These are phyloP conservation scores for Mycena albidolilacea DNA, from an alignment of 768 basidiomycete species.

Conservation along the genomic window DNA sequence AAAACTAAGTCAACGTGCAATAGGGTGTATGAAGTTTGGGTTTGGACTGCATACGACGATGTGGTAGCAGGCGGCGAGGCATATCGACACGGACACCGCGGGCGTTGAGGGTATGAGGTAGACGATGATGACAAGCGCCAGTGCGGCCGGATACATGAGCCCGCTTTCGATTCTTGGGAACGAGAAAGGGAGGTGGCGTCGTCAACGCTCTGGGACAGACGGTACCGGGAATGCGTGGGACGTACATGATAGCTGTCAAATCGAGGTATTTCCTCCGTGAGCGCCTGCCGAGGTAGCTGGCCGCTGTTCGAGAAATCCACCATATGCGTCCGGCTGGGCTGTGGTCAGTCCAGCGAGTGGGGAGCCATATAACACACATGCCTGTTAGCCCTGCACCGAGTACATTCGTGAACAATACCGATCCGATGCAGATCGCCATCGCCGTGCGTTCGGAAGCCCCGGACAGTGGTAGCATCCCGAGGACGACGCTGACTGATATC, in stretches of 20 bases:
- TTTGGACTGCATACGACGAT: constrained; percentile 3
- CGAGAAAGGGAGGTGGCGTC: too few relatives aligned
- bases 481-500: constrained; percentile 2
- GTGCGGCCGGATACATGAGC: constrained; percentile 23
- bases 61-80: constrained; percentile 17
- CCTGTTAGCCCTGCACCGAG: constrained; percentile 6
- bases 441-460: constrained; percentile 2
- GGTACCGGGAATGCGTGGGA: background rate
- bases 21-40: background rate
- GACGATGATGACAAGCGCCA: background rate
- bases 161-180: constrained; percentile 25
- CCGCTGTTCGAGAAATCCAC: constrained; percentile 17
- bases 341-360: background rate
- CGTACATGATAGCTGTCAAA: constrained; percentile 26
- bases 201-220: too few relatives aligned
- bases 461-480: constrained; percentile 10
- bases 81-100: constrained; percentile 16
- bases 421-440: constrained; percentile 12
- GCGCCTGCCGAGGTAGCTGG: background rate
- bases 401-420: constrained; percentile 22
- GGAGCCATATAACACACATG: background rate
- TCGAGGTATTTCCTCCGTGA: constrained; percentile 13
- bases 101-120: constrained; percentile 12
- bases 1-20: background rate
- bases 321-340: constrained; percentile 29